Base-by-base conservation (phyloP, 805 yeast genomes). In the Starmerella khaoyaiensis region DNA sequence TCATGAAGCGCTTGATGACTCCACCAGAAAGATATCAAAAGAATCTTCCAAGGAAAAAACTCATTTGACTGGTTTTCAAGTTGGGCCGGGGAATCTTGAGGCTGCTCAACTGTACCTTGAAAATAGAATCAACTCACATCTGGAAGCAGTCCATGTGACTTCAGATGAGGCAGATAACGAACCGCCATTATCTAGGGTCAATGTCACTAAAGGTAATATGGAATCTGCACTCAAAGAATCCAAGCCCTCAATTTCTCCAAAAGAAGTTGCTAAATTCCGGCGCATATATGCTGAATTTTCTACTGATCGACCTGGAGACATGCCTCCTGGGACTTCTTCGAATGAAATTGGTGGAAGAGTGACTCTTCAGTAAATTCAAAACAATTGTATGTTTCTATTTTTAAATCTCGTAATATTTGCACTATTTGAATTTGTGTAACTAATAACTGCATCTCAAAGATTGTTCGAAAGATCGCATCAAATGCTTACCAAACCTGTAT, bases 281-380 rank as follows among this genome's bases (percentile, higher is more conserved):
- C 58, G 55, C 0, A 76, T 87, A 23, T 87, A 87, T 53, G 54
- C 62, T 16, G 75, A 77, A 52, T 90, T 87, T 52, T 71, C 76
- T 4, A 68, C 74, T 28, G 83, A 73, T 12, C 61, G 96, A 31
- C 86, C 79, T 39, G 95, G 94, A 0, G 76, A 77, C 40, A 74
- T 87, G 82, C 94, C 93, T 1, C 75, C 74, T 45, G 96, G 95
- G 0, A 68, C 74, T 23, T 73, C 87, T 3, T 72, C 90, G 51
- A 72, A 64, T 28, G 86, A 79, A 32, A 68, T 84, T 14, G 96
- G 96, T 1, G 94, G 84, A 3, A 65, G 96, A 41, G 69, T 80
- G 8, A 79, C 94, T 0, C 60, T 86, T 35, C 80, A 79, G 83
- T 84, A 57, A 32, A n/a, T 17, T n/a, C n/a, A n/a, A n/a, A n/a